Percentiles rank a stretch among this genome's conserved stretches.
Evolutionary conservation across 495 filamentous ascomycete genomes (phyloP).

Genomic region (Annulohypoxylon maeteangense): DNA sequence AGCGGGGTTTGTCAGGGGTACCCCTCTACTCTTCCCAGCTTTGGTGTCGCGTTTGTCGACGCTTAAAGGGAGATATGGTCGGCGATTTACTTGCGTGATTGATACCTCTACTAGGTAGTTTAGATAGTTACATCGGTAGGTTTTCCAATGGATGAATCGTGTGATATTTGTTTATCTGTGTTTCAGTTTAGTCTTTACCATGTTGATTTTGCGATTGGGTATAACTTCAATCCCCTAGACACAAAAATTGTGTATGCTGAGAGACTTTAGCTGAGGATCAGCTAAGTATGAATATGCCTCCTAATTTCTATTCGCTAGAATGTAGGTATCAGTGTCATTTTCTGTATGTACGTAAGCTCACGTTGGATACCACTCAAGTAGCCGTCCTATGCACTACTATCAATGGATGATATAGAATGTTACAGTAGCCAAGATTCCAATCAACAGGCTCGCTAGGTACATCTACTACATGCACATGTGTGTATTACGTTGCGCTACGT

Average conservation of each 20-base stretch:
- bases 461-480: not conserved
- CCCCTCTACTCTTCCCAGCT: not conserved
- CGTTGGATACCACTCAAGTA: not conserved
- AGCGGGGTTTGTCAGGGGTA: not conserved
- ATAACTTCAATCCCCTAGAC: not conserved
- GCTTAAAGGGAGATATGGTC: not conserved
- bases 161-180: not conserved
- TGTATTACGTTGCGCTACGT: not conserved
- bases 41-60: not conserved
- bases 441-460: no score
- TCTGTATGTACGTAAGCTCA: not conserved
- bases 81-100: conserved; percentile 13
- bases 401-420: not conserved
- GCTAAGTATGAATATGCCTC: not conserved
- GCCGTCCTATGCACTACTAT: not conserved
- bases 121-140: not conserved
- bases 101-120: no score
- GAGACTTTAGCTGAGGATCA: not conserved
- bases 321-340: not conserved
- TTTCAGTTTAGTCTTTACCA: not conserved
- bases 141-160: not conserved
- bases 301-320: not conserved
- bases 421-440: not conserved
- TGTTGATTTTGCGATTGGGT: no score
- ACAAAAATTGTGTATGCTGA: not conserved